Conservation (phyloP, 2,329 filamentous ascomycete species). For the Trematosphaeria pertusa region DNA sequence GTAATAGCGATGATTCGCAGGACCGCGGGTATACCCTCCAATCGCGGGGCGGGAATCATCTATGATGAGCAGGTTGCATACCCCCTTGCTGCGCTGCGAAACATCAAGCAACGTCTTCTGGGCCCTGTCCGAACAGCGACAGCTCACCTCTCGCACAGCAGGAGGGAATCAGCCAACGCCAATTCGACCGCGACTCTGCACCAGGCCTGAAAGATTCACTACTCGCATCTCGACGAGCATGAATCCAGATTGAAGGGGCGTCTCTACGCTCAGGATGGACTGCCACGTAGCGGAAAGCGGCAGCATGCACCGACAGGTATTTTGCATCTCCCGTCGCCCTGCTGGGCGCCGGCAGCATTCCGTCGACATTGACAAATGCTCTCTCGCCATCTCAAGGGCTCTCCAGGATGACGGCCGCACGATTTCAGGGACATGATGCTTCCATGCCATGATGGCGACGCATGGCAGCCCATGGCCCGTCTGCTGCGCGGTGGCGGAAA, state of each 20-base stretch:
- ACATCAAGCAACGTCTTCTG: constrained; percentile 21
- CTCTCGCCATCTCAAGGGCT: constrained; percentile 31
- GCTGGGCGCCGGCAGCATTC: constrained; percentile 30
- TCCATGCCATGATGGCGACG: constrained; percentile 32
- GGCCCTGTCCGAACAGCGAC: constrained; percentile 22
- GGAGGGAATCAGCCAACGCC: constrained; percentile 30
- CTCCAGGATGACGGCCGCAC: constrained; percentile 32
- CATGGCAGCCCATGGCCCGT: constrained; percentile 25
- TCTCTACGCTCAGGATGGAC: constrained; percentile 23
- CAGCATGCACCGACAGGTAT: constrained; percentile 30
- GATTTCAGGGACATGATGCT: constrained; percentile 27
- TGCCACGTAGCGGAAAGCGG: constrained; percentile 38
- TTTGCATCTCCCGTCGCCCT: constrained; percentile 32
- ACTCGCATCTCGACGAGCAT: constrained; percentile 24
- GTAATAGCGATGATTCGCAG: constrained; percentile 31
- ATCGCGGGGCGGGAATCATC: constrained; percentile 22
- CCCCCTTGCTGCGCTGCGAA: constrained; percentile 31
- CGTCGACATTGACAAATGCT: constrained; percentile 36
- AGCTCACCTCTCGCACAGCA: constrained; percentile 35
- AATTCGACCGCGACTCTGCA: constrained; percentile 32
- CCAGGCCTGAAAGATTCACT: constrained; percentile 27
- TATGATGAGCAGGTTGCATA: constrained; percentile 26
- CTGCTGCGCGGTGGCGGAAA: constrained; percentile 32
- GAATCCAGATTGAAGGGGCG: constrained; percentile 22
- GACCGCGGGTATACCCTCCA: constrained; percentile 25